Conservation (phyloP, 2,329 filamentous ascomycete species). For the Cladosporium oxysporum region DNA sequence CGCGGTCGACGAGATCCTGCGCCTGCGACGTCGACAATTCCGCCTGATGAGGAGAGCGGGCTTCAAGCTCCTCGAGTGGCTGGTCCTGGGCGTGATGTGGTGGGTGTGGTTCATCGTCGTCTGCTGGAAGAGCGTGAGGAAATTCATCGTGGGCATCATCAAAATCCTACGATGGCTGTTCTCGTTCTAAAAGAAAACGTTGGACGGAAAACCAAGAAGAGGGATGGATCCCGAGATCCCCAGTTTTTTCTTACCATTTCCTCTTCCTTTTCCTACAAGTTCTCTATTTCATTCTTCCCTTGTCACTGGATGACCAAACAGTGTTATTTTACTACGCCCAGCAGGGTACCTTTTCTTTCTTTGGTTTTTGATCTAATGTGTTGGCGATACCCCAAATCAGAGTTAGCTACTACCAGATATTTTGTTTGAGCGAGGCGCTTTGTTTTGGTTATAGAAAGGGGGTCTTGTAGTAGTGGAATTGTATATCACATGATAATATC, state of each 20-base stretch:
- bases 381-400: not conserved
- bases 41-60: constrained; percentile 74
- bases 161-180: constrained; percentile 13
- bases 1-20: constrained; percentile 67
- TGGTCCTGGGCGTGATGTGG: constrained; percentile 88
- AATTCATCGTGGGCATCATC: not conserved
- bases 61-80: constrained; percentile 85
- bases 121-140: constrained; percentile 35
- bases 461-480: not conserved
- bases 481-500: not conserved
- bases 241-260: not conserved
- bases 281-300: not conserved
- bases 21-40: constrained; percentile 71
- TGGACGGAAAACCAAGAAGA: not conserved
- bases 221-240: not conserved
- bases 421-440: not conserved
- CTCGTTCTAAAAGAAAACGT: not conserved
- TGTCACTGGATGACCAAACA: not conserved
- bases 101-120: constrained; percentile 89
- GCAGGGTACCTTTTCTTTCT: not conserved
- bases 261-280: not conserved
- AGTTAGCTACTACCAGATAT: not conserved
- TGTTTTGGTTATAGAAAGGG: not conserved
- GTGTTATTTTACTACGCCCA: not conserved
- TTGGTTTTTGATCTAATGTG: not conserved